Conservation (phyloP, 331 rosid genomes). For the Telfairia occidentalis region DNA sequence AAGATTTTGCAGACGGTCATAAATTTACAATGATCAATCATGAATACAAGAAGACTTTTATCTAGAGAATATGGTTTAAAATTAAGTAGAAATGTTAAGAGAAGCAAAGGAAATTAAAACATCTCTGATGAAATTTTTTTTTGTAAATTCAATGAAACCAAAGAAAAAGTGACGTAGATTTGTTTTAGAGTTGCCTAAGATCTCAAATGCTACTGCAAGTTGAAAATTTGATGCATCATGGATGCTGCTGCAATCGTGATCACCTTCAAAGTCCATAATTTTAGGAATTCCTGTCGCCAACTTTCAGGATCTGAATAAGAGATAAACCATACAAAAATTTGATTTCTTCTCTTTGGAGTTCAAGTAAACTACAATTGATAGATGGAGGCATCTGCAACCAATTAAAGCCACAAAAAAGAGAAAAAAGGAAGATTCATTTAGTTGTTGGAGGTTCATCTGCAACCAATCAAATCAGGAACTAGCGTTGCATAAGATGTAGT, state of each 20-base stretch:
- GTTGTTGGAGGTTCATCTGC: not conserved
- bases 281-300: conserved; percentile 59
- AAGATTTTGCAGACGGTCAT: not conserved
- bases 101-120: not conserved
- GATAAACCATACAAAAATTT: conserved; percentile 54
- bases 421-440: not conserved
- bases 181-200: not conserved
- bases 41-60: not conserved
- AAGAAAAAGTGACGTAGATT: not conserved
- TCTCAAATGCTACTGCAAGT: not conserved
- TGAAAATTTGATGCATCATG: not conserved
- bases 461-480: not conserved
- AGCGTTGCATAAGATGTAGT: not conserved
- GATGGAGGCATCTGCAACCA: conserved; percentile 70
- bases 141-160: not conserved
- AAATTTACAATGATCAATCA: not conserved
- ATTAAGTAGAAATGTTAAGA: not conserved
- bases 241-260: conserved; percentile 15
- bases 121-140: too few relatives aligned
- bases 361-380: conserved; percentile 82
- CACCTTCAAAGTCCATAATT: conserved; percentile 74
- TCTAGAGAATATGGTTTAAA: not conserved
- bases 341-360: conserved; percentile 78
- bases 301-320: conserved; percentile 61
- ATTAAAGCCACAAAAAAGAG: not conserved